Evolutionary conservation across 805 yeast genomes (phyloP).

Genomic region (Saccharomycopsis javanensis): DNA sequence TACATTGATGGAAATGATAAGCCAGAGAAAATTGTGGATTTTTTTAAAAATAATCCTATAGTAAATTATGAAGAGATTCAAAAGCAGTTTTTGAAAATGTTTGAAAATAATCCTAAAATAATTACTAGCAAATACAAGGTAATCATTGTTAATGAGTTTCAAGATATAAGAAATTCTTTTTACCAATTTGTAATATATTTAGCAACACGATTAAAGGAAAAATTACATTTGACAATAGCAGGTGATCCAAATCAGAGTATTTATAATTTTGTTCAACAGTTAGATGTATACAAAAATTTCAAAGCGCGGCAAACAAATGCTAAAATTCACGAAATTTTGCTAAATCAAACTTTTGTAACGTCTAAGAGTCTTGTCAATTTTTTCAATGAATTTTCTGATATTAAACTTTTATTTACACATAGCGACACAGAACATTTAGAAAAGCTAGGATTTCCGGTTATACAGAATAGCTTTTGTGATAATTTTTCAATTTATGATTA

Average conservation of each 20-base stretch:
- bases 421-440: neutral
- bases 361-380: conserved; percentile 46
- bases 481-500: conserved; percentile 33
- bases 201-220: conserved; percentile 13
- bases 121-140: conserved; percentile 27
- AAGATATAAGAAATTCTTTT: conserved; percentile 51
- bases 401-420: neutral
- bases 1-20: neutral
- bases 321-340: conserved; percentile 22
- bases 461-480: conserved; percentile 10
- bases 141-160: conserved; percentile 63
- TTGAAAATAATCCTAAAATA: conserved; percentile 19
- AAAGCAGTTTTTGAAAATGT: neutral
- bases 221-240: conserved; percentile 51
- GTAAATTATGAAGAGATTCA: conserved; percentile 3
- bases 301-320: conserved; percentile 20
- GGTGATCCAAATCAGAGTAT: conserved; percentile 69
- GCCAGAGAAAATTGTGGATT: neutral
- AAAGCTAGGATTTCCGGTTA: conserved; percentile 1
- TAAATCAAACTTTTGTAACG: conserved; percentile 50
- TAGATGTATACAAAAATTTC: neutral
- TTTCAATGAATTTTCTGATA: conserved; percentile 25
- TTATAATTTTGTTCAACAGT: conserved; percentile 46
- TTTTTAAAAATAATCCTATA: neutral
- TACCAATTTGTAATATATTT: conserved; percentile 33